Evolutionary conservation across 306 rosid species (phyloP).

Genomic region (Malus sieversii): DNA sequence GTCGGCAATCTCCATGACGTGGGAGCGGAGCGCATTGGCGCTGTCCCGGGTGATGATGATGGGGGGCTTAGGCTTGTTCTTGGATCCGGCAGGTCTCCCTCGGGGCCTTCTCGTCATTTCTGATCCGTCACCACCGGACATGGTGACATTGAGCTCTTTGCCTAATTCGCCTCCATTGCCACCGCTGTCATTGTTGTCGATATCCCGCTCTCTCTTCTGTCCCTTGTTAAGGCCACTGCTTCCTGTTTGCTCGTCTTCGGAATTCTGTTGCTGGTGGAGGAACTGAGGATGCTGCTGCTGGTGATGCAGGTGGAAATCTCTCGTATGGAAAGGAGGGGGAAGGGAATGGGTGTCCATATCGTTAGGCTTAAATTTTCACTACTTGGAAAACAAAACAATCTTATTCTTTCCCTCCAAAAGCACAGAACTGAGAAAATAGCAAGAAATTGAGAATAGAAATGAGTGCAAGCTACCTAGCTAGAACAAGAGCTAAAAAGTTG

Average conservation of each 20-base stretch:
- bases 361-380: background rate
- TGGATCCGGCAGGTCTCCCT: constrained; percentile 92
- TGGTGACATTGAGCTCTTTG: constrained; percentile 15
- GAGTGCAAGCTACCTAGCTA: background rate
- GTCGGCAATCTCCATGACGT: constrained; percentile 87
- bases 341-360: constrained; percentile 86
- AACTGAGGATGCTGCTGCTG: constrained; percentile 41
- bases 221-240: constrained; percentile 48
- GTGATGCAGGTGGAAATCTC: constrained; percentile 67
- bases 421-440: background rate
- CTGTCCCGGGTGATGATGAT: constrained; percentile 94
- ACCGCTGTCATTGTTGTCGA: constrained; percentile 17
- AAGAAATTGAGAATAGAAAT: background rate
- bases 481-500: background rate
- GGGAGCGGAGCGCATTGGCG: constrained; percentile 86
- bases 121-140: constrained; percentile 22
- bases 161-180: constrained; percentile 20
- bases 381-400: background rate
- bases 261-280: constrained; percentile 43
- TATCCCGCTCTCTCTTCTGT: constrained; percentile 54
- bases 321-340: constrained; percentile 78
- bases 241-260: constrained; percentile 79
- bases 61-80: constrained; percentile 94
- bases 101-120: constrained; percentile 64
- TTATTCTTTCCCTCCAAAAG: constrained; percentile 2